These are phyloP conservation scores for Aspergillus costaricaensis DNA, from an alignment of 2,329 filamentous ascomycete genomes.

Conservation along the genomic window DNA sequence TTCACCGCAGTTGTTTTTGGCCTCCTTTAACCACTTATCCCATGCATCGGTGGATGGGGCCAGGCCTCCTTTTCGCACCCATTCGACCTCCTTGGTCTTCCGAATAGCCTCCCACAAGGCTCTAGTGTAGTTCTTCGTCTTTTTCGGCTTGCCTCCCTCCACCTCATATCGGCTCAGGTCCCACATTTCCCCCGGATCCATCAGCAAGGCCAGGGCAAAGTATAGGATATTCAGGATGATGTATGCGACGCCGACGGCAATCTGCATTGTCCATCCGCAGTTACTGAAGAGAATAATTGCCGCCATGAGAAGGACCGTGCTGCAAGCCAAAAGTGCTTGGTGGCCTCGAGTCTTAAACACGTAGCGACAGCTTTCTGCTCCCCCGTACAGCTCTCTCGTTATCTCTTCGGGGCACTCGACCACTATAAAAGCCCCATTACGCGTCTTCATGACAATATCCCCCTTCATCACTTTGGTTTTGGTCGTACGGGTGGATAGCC, in stretches of 20 bases:
- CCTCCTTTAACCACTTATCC: slow-evolving; percentile 53
- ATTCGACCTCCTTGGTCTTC: slow-evolving; percentile 55
- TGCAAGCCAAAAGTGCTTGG: slow-evolving; percentile 57
- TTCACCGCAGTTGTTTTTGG: slow-evolving; percentile 11
- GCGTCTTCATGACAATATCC: slow-evolving; percentile 64
- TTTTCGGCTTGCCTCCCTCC: background rate
- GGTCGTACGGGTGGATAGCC: slow-evolving; percentile 55
- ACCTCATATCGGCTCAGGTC: slow-evolving; percentile 56
- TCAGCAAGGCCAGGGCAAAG: slow-evolving; percentile 57
- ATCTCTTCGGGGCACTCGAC: slow-evolving; percentile 61
- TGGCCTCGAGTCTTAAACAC: slow-evolving; percentile 51
- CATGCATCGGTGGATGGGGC: slow-evolving; percentile 57
- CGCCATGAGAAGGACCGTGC: slow-evolving; percentile 63
- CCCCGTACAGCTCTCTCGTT: slow-evolving; percentile 62
- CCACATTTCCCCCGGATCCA: slow-evolving; percentile 54
- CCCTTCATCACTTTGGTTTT: slow-evolving; percentile 54
- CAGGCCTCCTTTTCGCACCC: slow-evolving; percentile 56
- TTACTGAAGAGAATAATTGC: slow-evolving; percentile 65
- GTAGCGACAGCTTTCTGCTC: slow-evolving; percentile 63
- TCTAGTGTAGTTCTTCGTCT: slow-evolving; percentile 51
- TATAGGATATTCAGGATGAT: slow-evolving; percentile 62
- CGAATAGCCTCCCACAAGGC: slow-evolving; percentile 62
- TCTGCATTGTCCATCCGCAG: slow-evolving; percentile 62
- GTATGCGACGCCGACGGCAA: slow-evolving; percentile 60
- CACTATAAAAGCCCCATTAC: slow-evolving; percentile 61